phyloP scores from a whole-genome alignment of 2,329 filamentous ascomycete genomes.

The Knufia petricola region DNA sequence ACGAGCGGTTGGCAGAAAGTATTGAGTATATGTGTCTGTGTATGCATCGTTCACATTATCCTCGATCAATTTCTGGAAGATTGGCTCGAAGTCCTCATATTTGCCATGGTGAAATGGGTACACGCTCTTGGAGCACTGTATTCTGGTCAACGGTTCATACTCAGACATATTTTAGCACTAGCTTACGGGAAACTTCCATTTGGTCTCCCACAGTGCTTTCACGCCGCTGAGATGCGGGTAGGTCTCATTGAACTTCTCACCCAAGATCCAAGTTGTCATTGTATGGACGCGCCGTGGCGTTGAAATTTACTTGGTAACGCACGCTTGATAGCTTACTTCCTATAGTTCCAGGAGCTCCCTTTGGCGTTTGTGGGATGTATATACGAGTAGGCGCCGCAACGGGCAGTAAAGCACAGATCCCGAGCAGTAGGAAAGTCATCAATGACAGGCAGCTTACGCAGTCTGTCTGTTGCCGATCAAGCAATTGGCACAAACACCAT shows the following conservation, averaged over 20 bases:
- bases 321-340: too few relatives aligned
- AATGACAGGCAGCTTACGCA: too few relatives aligned
- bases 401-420: too few relatives aligned
- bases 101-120: slow-evolving; percentile 67
- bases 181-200: slow-evolving; percentile 54
- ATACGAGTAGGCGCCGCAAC: too few relatives aligned
- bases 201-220: slow-evolving; percentile 60
- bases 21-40: slow-evolving; percentile 53
- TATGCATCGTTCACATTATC: slow-evolving; percentile 56
- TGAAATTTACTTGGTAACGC: too few relatives aligned
- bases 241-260: slow-evolving; percentile 19
- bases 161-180: background rate
- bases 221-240: slow-evolving; percentile 31
- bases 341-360: too few relatives aligned
- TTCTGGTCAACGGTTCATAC: slow-evolving; percentile 14
- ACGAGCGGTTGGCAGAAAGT: slow-evolving; percentile 53
- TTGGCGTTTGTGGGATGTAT: too few relatives aligned
- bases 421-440: too few relatives aligned
- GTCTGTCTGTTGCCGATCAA: too few relatives aligned
- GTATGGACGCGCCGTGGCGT: background rate
- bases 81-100: slow-evolving; percentile 58
- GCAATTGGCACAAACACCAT: too few relatives aligned
- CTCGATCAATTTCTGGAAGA: slow-evolving; percentile 53
- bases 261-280: slow-evolving; percentile 20
- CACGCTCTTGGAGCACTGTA: slow-evolving; percentile 46